phyloP scores from a whole-genome alignment of 1,284 basidiomycete genomes.

The Rhizopogon parksii region DNA sequence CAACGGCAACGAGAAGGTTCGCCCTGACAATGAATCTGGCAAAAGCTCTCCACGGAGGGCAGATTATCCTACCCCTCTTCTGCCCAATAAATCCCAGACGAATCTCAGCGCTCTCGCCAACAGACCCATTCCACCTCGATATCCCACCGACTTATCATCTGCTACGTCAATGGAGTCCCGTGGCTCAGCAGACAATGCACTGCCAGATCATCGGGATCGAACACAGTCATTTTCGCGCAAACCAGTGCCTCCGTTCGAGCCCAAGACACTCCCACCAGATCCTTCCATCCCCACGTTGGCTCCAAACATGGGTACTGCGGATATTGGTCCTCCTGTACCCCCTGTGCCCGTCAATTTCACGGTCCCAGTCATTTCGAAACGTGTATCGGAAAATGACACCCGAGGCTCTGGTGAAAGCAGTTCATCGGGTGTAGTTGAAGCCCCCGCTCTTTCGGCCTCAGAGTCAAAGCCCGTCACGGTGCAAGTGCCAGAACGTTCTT shows the following conservation, averaged over 20 bases:
- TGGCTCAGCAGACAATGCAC: conserved; percentile 18
- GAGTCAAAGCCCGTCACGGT: background rate
- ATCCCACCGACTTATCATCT: conserved; percentile 20
- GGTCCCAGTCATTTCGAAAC: background rate
- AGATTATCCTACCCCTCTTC: conserved; percentile 16
- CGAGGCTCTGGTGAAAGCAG: background rate
- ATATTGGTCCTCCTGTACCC: background rate
- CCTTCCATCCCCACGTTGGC: conserved; percentile 5
- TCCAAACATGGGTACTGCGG: background rate
- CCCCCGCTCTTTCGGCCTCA: background rate
- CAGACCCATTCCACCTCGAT: conserved; percentile 49
- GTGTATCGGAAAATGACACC: background rate
- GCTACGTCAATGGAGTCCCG: conserved; percentile 39
- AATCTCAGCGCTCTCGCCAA: conserved; percentile 47
- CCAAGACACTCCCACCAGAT: conserved; percentile 10
- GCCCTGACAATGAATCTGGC: conserved; percentile 27
- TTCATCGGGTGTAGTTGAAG: conserved; percentile 2
- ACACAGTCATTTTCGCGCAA: conserved; percentile 28
- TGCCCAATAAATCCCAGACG: conserved; percentile 30
- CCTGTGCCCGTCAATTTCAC: background rate
- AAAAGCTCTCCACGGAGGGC: conserved; percentile 23
- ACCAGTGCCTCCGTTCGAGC: conserved; percentile 22
- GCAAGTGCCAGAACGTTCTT: conserved; percentile 8
- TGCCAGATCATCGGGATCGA: conserved; percentile 17
- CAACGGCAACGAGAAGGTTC: conserved; percentile 41